phyloP scores from a whole-genome alignment of 2,329 filamentous ascomycete species.

The Aspergillus melleus region DNA sequence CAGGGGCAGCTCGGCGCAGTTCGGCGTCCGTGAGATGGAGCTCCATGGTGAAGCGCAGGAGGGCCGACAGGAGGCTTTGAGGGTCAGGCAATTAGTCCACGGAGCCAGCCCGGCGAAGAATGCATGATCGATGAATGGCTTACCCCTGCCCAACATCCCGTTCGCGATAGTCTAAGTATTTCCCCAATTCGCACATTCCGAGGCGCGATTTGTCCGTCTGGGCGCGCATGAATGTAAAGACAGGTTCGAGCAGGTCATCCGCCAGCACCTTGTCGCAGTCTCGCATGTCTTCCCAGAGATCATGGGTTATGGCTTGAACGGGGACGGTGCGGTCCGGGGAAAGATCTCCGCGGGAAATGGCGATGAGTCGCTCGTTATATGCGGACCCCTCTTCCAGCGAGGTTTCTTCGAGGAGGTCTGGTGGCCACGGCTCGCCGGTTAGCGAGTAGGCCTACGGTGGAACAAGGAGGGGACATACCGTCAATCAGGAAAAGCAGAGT shows the following conservation, averaged over 20 bases:
- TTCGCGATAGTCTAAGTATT: constrained; percentile 43
- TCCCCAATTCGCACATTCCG: constrained; percentile 26
- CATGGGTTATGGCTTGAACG: constrained; percentile 41
- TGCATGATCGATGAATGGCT: constrained; percentile 7
- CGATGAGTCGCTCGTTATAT: constrained; percentile 42
- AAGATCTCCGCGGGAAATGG: constrained; percentile 32
- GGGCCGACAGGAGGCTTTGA: too few relatives aligned
- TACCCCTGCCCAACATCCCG: constrained; percentile 44
- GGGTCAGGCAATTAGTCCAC: too few relatives aligned
- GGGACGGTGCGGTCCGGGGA: constrained; percentile 20
- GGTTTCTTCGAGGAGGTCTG: constrained; percentile 47
- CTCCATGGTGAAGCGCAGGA: too few relatives aligned
- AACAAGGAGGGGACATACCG: constrained; percentile 29
- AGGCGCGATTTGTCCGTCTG: constrained; percentile 38
- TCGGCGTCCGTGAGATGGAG: too few relatives aligned
- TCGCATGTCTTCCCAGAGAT: constrained; percentile 45
- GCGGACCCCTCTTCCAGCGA: constrained; percentile 39
- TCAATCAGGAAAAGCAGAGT: constrained; percentile 47
- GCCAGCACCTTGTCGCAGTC: constrained; percentile 36
- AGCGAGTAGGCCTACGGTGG: neutral
- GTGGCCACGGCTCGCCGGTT: neutral
- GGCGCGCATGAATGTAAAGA: constrained; percentile 43
- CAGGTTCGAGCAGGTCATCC: constrained; percentile 39
- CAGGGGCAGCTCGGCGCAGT: too few relatives aligned
- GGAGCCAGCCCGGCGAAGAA: too few relatives aligned